Conservation (phyloP, 306 rosid species). For the Spatholobus suberectus region DNA sequence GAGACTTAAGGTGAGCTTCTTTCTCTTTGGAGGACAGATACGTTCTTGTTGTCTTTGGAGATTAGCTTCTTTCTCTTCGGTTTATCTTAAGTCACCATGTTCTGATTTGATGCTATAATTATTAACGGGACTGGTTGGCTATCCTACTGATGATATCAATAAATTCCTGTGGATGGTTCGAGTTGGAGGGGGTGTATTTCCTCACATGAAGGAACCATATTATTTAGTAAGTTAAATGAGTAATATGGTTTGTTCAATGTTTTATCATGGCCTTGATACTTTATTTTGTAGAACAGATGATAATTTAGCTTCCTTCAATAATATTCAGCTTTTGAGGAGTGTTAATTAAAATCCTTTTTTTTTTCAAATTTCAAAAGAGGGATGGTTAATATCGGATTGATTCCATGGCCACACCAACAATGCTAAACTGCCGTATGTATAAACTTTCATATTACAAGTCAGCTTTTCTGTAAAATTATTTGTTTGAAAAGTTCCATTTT, state of each 20-base stretch:
- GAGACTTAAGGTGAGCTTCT: conserved; percentile 27
- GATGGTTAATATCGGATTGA: conserved; percentile 98
- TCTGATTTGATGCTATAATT: conserved; percentile 47
- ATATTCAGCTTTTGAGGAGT: conserved; percentile 9
- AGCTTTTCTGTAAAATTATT: conserved; percentile 43
- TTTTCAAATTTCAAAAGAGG: conserved; percentile 70
- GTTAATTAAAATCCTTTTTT: background rate
- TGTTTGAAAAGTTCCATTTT: conserved; percentile 8
- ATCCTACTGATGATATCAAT: conserved; percentile 96
- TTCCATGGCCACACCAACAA: conserved; percentile 92
- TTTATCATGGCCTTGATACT: conserved; percentile 20
- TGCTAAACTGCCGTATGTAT: conserved; percentile 97
- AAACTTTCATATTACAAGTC: conserved; percentile 97
- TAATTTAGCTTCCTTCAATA: conserved; percentile 1
- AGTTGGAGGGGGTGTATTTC: conserved; percentile 98
- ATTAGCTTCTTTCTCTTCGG: conserved; percentile 54
- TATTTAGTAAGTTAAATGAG: conserved; percentile 70
- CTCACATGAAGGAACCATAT: conserved; percentile 96
- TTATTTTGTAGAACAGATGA: conserved; percentile 20
- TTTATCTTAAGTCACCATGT: conserved; percentile 28
- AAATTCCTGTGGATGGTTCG: conserved; percentile 99
- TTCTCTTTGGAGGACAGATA: conserved; percentile 99
- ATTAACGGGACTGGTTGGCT: conserved; percentile 89
- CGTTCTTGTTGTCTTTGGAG: conserved; percentile 99
- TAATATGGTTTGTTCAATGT: background rate